Evolutionary conservation across 768 basidiomycete species (phyloP), one percentile per base, ranked within the genome.

Genomic region (Tylopilus rubrobrunneus): DNA sequence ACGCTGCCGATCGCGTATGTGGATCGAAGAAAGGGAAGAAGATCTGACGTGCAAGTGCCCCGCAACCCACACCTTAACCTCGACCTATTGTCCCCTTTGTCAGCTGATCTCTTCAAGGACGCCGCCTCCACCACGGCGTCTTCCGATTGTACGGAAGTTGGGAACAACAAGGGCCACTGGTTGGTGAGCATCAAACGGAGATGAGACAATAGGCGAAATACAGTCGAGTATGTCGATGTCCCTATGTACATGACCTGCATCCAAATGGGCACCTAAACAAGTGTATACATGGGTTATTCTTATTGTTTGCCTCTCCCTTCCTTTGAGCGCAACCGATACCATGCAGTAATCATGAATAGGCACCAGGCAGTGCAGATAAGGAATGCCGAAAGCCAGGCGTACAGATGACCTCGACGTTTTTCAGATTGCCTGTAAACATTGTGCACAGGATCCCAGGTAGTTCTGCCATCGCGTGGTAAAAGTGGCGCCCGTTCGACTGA

Each of bases 291-390:
- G 6, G 36, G n/a, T 33, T 42, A 46, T 27, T 29, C 48, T 40
- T 48, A 41, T 41, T 7, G 31, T 29, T 31, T 17, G 3, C 53
- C 58, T 43, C 72, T 68, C 36, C 74, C 69, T 49, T 71, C 68
- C 58, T 68, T 75, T 44, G 73, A 75, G 33, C 82, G 76, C 53
- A 87, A 67, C 58, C 78, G 79, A 49, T 76, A 63, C 76, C 76
- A 84, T 0, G 84, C 86, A 17, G 82, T 85, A 10, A 62, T 73
- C 61, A 89, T 70, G 67, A 88, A 88, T 55, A 87, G 65, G 34
- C 78, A 61, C 87, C 86, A 89, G 6, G 84, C 80, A 45, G 63
- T 67, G 15, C 78, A 59, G 10, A 87, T 76, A 33, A 84, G 61
- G 2, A 58, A 46, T 17, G 57, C 72, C 42, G 75, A 77, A 25